Evolutionary conservation across 1,139 yeast species (phyloP).

Genomic region (Protomyces pachydermus): DNA sequence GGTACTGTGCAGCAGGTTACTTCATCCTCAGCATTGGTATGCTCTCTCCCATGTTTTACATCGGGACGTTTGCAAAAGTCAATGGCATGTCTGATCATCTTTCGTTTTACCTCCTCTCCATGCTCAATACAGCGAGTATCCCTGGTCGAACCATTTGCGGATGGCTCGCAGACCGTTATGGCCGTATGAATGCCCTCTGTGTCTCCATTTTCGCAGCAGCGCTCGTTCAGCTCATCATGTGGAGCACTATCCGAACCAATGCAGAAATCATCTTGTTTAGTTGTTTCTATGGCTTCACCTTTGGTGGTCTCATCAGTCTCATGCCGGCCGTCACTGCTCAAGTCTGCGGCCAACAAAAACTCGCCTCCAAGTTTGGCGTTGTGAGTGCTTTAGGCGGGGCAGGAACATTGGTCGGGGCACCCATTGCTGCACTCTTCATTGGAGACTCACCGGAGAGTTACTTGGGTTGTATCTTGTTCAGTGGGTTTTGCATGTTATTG

Average conservation of each 20-base stretch:
- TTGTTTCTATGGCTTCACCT: slow-evolving; percentile 52
- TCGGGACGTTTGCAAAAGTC: slow-evolving; percentile 37
- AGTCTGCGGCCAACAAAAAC: slow-evolving; percentile 43
- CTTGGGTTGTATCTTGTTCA: slow-evolving; percentile 10
- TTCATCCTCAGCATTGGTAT: slow-evolving; percentile 40
- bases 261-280: slow-evolving; percentile 47
- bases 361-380: slow-evolving; percentile 25
- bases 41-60: slow-evolving; percentile 41
- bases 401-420: slow-evolving; percentile 18
- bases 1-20: slow-evolving; percentile 36
- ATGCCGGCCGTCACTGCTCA: slow-evolving; percentile 50
- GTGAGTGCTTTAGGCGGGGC: slow-evolving; percentile 26
- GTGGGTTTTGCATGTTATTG: slow-evolving; percentile 16
- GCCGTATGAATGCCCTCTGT: slow-evolving; percentile 43
- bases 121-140: slow-evolving; percentile 46
- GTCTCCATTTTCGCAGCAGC: slow-evolving; percentile 34
- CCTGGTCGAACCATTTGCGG: slow-evolving; percentile 49
- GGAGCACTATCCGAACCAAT: slow-evolving; percentile 54
- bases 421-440: slow-evolving; percentile 18
- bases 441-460: slow-evolving; percentile 6
- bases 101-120: slow-evolving; percentile 40
- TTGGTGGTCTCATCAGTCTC: slow-evolving; percentile 48
- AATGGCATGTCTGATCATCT: slow-evolving; percentile 32
- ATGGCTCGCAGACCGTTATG: slow-evolving; percentile 43
- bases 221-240: slow-evolving; percentile 40